Percentiles rank a stretch among this genome's conserved stretches.
Conservation (phyloP, 345 rosid species). For the Moricandia moricandioides region DNA sequence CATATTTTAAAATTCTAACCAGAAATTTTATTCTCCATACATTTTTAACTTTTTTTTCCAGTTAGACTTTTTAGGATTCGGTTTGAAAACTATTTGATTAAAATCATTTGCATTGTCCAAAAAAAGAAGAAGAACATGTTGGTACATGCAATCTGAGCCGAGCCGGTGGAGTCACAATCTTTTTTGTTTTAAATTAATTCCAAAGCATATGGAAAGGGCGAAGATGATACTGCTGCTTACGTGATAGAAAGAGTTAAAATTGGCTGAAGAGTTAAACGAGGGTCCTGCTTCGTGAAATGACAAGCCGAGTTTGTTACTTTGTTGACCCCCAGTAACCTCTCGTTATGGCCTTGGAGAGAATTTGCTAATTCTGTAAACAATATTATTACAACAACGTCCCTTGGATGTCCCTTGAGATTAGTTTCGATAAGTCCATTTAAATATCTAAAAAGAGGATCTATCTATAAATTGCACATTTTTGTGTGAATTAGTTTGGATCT, state of each 20-base stretch:
- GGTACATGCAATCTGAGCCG: neutral
- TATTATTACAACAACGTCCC: neutral
- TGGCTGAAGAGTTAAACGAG: slow-evolving; percentile 22
- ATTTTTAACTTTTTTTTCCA: neutral
- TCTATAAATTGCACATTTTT: no score
- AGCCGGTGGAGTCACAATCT: slow-evolving; percentile 1
- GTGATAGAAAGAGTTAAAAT: slow-evolving; percentile 17
- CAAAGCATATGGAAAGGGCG: slow-evolving; percentile 18
- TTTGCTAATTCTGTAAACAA: neutral
- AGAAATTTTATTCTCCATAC: neutral
- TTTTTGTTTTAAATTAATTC: neutral
- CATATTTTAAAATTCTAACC: neutral
- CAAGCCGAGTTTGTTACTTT: slow-evolving; percentile 12
- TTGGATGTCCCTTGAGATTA: no score
- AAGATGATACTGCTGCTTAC: slow-evolving; percentile 17
- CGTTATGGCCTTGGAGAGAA: neutral
- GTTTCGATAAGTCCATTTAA: no score
- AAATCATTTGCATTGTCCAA: neutral
- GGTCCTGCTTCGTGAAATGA: slow-evolving; percentile 25
- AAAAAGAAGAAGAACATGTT: neutral
- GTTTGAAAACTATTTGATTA: neutral
- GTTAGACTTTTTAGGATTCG: neutral
- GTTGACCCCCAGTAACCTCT: neutral
- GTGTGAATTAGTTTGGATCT: no score
- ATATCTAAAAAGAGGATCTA: no score